phyloP scores from a whole-genome alignment of 1,139 yeast genomes.

The Protomyces macrosporus region DNA sequence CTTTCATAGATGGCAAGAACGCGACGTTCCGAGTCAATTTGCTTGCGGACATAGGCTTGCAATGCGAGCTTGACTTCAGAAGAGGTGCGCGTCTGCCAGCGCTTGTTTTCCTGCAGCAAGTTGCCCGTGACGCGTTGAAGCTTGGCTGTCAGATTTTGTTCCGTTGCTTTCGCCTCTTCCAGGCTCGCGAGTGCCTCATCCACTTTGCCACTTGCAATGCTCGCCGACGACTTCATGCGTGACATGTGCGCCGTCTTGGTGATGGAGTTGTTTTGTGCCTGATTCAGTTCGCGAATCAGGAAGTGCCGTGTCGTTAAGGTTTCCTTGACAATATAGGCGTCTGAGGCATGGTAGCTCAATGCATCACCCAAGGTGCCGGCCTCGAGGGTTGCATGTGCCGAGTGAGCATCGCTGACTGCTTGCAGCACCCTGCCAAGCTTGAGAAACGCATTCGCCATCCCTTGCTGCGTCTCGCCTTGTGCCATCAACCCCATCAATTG shows the following conservation, averaged over 20 bases:
- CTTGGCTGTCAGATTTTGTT: conserved; percentile 67
- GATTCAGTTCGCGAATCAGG: conserved; percentile 77
- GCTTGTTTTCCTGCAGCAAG: conserved; percentile 67
- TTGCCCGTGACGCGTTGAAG: conserved; percentile 79
- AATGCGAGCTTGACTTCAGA: conserved; percentile 51
- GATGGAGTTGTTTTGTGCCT: conserved; percentile 70
- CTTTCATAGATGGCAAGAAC: conserved; percentile 70
- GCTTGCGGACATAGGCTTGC: conserved; percentile 58
- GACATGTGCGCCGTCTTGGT: conserved; percentile 69
- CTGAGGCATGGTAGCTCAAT: conserved; percentile 57
- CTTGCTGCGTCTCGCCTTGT: conserved; percentile 54
- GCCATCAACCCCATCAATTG: conserved; percentile 49
- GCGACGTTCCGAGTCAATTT: conserved; percentile 82
- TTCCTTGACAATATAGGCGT: conserved; percentile 83
- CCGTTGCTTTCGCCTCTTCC: conserved; percentile 73
- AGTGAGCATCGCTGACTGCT: conserved; percentile 68
- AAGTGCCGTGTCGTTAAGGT: conserved; percentile 87
- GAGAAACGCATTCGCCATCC: conserved; percentile 79
- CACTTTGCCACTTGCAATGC: conserved; percentile 75
- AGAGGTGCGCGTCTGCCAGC: conserved; percentile 55
- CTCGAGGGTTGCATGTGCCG: conserved; percentile 67
- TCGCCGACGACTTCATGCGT: conserved; percentile 62
- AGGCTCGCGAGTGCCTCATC: conserved; percentile 81
- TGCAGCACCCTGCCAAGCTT: conserved; percentile 65
- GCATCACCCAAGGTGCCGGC: conserved; percentile 77